Percentiles rank a stretch among this genome's conserved stretches.
Conservation (phyloP, 2,329 filamentous ascomycete genomes). For the Piedraia hortae region DNA sequence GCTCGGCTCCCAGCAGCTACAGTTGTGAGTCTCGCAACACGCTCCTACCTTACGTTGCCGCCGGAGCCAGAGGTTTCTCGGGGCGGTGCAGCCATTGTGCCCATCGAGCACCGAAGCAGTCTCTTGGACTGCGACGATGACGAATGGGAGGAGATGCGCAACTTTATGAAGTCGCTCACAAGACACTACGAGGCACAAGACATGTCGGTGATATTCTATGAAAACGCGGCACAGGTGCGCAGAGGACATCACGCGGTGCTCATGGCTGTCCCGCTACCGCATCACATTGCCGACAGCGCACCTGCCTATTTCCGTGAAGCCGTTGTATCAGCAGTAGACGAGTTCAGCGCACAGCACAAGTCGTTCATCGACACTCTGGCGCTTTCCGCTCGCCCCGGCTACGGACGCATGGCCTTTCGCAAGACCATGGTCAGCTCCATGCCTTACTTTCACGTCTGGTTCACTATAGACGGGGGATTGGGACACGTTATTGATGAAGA, state of each 20-base stretch:
- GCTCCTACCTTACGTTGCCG: conserved; percentile 65
- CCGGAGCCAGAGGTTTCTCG: conserved; percentile 69
- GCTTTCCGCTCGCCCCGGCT: conserved; percentile 28
- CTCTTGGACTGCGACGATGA: conserved; percentile 96
- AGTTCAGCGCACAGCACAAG: conserved; percentile 87
- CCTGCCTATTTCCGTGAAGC: conserved; percentile 91
- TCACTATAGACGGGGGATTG: conserved; percentile 68
- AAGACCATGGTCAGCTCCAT: conserved; percentile 71
- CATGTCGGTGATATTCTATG: conserved; percentile 84
- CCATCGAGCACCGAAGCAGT: conserved; percentile 63
- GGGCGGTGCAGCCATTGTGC: conserved; percentile 67
- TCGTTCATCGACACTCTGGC: conserved; percentile 75
- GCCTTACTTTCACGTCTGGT: conserved; percentile 98
- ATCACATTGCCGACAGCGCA: conserved; percentile 68
- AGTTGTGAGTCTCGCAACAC: conserved; percentile 58
- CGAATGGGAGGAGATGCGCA: conserved; percentile 96
- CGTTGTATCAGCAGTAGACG: conserved; percentile 59
- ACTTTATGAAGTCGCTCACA: conserved; percentile 93
- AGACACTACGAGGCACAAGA: conserved; percentile 87
- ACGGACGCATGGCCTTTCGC: conserved; percentile 61
- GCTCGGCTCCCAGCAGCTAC: conserved; percentile 51
- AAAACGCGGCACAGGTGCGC: conserved; percentile 54
- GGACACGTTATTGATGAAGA: conserved; percentile 90
- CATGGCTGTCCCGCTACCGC: conserved; percentile 64
- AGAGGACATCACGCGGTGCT: conserved; percentile 56